Conservation (phyloP, 2,329 filamentous ascomycete species). For the Teratosphaeria viscida region DNA sequence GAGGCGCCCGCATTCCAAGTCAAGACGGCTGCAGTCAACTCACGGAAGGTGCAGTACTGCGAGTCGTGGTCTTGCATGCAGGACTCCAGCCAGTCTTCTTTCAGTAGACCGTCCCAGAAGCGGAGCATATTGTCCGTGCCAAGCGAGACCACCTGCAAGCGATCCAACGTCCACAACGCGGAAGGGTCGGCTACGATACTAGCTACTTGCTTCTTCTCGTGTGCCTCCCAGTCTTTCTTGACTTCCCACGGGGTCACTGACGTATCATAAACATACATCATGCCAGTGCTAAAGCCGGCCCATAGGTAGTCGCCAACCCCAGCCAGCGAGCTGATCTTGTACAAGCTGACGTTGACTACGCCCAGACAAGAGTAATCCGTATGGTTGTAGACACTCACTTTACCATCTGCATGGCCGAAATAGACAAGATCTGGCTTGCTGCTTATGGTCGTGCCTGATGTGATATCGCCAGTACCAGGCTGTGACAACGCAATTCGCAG, state of each 20-base stretch:
- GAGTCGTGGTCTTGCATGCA: constrained; percentile 77
- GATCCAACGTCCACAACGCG: constrained; percentile 74
- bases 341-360: constrained; percentile 76
- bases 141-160: constrained; percentile 73
- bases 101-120: constrained; percentile 83
- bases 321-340: constrained; percentile 83
- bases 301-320: constrained; percentile 76
- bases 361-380: constrained; percentile 66
- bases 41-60: constrained; percentile 76
- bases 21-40: constrained; percentile 69
- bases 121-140: constrained; percentile 78
- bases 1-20: constrained; percentile 98
- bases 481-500: constrained; percentile 60
- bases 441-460: constrained; percentile 65
- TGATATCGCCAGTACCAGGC: constrained; percentile 73
- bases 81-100: constrained; percentile 88
- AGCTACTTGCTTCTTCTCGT: constrained; percentile 64
- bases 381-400: constrained; percentile 83
- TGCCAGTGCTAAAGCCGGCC: constrained; percentile 91
- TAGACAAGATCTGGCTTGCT: constrained; percentile 70
- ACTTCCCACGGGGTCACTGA: constrained; percentile 72
- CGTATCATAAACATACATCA: constrained; percentile 86
- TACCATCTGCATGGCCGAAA: constrained; percentile 86
- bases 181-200: constrained; percentile 68
- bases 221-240: constrained; percentile 90